These are phyloP conservation scores for Fusarium cyanostomum DNA, from an alignment of 2,329 filamentous ascomycete genomes.

Conservation along the genomic window DNA sequence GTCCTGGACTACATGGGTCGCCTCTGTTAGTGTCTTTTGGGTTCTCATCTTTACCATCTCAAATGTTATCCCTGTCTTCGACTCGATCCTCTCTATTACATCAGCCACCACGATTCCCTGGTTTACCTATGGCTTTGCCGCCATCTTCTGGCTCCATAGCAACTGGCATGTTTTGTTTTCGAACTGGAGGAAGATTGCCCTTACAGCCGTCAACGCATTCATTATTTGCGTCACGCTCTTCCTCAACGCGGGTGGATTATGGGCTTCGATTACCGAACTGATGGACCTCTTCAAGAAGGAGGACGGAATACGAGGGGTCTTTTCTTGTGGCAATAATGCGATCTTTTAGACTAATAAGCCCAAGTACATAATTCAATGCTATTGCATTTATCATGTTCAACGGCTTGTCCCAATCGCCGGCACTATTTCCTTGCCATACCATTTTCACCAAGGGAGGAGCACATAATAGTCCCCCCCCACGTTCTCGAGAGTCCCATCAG, in stretches of 20 bases:
- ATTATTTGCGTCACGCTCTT: conserved; percentile 36
- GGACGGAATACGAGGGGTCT: conserved; percentile 32
- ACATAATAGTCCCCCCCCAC: too few species aligned
- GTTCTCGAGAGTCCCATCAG: too few species aligned
- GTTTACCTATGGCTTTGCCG: conserved; percentile 41
- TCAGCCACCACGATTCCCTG: conserved; percentile 41
- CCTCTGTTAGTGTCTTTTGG: conserved; percentile 36
- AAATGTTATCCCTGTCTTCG: conserved; percentile 44
- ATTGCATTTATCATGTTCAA: too few species aligned
- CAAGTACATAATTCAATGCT: too few species aligned
- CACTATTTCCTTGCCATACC: too few species aligned
- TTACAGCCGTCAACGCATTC: conserved; percentile 30
- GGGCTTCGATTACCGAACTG: conserved; percentile 38
- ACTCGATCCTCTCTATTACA: conserved; percentile 42
- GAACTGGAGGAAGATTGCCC: conserved; percentile 28
- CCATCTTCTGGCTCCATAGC: conserved; percentile 41
- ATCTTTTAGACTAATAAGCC: conserved; percentile 20
- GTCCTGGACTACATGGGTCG: conserved; percentile 43
- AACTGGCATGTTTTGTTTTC: conserved; percentile 33
- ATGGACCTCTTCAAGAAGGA: conserved; percentile 29
- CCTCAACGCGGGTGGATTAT: conserved; percentile 40
- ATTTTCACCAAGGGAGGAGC: too few species aligned
- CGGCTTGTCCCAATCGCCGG: too few species aligned
- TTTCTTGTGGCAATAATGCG: conserved; percentile 36
- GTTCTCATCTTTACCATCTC: conserved; percentile 41